A percentile compares a stretch with the other conserved stretches of the same genome.
phyloP scores from a whole-genome alignment of 2,329 filamentous ascomycete species.

The Clonostachys byssicola region DNA sequence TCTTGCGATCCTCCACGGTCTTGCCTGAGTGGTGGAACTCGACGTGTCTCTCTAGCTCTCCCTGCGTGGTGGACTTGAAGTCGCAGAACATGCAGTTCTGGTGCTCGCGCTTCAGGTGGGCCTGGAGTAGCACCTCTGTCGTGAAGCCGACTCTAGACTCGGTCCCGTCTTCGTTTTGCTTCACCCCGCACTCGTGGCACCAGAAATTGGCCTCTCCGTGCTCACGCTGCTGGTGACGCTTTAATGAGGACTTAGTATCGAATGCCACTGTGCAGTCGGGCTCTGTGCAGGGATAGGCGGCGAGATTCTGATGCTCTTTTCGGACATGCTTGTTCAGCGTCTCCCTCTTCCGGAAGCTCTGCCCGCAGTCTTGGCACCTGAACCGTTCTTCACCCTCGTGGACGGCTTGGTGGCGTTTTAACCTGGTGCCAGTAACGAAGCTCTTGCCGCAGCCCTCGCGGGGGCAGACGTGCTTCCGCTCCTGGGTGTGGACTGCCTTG shows the following conservation, averaged over 20 bases:
- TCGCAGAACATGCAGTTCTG: constrained; percentile 73
- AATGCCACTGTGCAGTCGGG: constrained; percentile 63
- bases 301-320: constrained; percentile 66
- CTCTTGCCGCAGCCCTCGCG: constrained; percentile 71
- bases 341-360: constrained; percentile 82
- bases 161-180: constrained; percentile 26
- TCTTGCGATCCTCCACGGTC: constrained; percentile 58
- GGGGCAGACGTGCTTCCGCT: constrained; percentile 68
- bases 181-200: constrained; percentile 66
- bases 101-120: constrained; percentile 71
- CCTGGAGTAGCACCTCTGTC: constrained; percentile 66
- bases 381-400: constrained; percentile 73
- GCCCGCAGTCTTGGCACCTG: constrained; percentile 69
- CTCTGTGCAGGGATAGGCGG: constrained; percentile 67
- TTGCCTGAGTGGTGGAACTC: constrained; percentile 70
- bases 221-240: constrained; percentile 64
- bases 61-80: constrained; percentile 59
- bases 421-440: constrained; percentile 75
- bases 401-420: constrained; percentile 73
- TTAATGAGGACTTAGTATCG: constrained; percentile 67
- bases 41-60: constrained; percentile 70
- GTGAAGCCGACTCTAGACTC: constrained; percentile 57
- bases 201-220: constrained; percentile 71
- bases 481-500: constrained; percentile 72
- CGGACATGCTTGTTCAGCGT: constrained; percentile 81